A percentile compares a stretch with the other conserved stretches of the same genome.
Evolutionary conservation across 2,329 filamentous ascomycete genomes (phyloP).

Genomic region (Ramularia collo-cygni): DNA sequence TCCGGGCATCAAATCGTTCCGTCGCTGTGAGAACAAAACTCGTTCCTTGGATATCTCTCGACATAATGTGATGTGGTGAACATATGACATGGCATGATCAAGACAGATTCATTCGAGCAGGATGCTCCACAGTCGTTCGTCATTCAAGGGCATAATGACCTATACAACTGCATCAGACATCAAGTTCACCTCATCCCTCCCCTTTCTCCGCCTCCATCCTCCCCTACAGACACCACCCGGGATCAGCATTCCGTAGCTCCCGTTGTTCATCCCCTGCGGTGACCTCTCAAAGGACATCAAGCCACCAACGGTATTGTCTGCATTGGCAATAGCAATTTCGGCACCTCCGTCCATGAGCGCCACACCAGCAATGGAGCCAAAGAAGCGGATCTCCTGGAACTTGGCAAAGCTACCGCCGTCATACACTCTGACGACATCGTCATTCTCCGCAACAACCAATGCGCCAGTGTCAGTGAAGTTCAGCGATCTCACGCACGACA

Average conservation of each 20-base stretch:
- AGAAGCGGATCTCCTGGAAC: constrained; percentile 60
- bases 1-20: too few species aligned
- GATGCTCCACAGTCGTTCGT: too few species aligned
- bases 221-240: too few species aligned
- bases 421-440: constrained; percentile 60
- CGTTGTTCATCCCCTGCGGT: constrained; percentile 4
- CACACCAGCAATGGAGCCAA: constrained; percentile 67
- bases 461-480: constrained; percentile 67
- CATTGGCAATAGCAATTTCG: constrained; percentile 62
- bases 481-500: constrained; percentile 62
- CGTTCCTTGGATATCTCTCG: too few species aligned
- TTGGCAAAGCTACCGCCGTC: constrained; percentile 44
- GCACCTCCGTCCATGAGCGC: constrained; percentile 60
- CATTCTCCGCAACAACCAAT: constrained; percentile 67
- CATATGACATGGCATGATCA: too few species aligned
- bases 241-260: neutral
- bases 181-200: too few species aligned
- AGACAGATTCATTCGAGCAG: too few species aligned
- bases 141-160: too few species aligned
- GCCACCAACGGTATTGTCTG: constrained; percentile 18
- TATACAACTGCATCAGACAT: too few species aligned
- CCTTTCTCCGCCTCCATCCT: too few species aligned
- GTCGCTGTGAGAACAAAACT: too few species aligned
- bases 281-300: constrained; percentile 15
- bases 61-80: too few species aligned